Conservation (phyloP, 306 rosid species). For the Glycine latifolia region DNA sequence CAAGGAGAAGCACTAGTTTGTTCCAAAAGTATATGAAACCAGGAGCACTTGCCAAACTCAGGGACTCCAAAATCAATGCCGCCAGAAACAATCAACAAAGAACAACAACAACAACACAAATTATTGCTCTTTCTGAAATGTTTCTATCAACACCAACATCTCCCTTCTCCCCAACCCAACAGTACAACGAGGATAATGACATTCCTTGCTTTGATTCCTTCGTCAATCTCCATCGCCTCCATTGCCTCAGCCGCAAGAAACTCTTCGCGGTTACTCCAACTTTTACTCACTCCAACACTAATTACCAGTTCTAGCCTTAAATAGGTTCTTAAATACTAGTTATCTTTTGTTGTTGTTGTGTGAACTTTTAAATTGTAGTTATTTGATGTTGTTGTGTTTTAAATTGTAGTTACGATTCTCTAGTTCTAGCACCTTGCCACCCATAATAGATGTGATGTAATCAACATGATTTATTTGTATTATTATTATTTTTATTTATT, state of each 20-base stretch:
- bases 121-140: background rate
- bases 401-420: too few relatives aligned
- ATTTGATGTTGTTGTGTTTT: too few relatives aligned
- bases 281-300: constrained; percentile 2
- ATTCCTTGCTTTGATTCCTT: constrained; percentile 40
- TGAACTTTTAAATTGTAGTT: too few relatives aligned
- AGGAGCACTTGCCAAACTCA: constrained; percentile 33
- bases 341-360: too few relatives aligned
- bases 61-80: too few relatives aligned
- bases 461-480: too few relatives aligned
- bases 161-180: background rate
- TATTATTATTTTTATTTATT: too few relatives aligned
- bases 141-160: background rate
- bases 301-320: background rate
- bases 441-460: too few relatives aligned
- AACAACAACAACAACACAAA: too few relatives aligned
- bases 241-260: constrained; percentile 47
- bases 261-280: constrained; percentile 47
- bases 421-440: too few relatives aligned
- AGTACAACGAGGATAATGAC: background rate
- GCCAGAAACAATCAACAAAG: too few relatives aligned
- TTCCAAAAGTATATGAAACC: constrained; percentile 41
- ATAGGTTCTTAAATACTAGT: too few relatives aligned
- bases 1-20: constrained; percentile 18
- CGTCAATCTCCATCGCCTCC: constrained; percentile 34